Evolutionary conservation across 176 grass and related monocot genomes (phyloP), one percentile per base, ranked within the genome.

Genomic region (Oryza officinalis): DNA sequence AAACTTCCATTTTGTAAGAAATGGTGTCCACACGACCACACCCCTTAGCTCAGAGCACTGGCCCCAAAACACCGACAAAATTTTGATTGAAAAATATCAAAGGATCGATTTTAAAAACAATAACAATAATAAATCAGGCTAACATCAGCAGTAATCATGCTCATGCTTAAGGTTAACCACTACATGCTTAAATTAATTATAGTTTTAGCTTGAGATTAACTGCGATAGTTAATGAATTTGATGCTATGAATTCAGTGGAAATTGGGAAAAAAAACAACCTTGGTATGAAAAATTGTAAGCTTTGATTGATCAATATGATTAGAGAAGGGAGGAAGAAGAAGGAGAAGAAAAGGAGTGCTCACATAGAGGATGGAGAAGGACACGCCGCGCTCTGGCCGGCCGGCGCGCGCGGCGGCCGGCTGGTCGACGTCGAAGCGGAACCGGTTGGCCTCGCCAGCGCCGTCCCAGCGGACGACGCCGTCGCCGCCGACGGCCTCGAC

Each of bases 281-380:
- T 22, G 52, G 2, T 57, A 22, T 57, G 37, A 18, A n/a, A 57
- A 57, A n/a, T 9, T 3, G 18, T 8, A 57, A 57, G 20, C 1
- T 57, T 57, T 54, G 52, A 57, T 57, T 22, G 20, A 57, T 57
- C 52, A 57, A n/a, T 8, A 57, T 57, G 52, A 1, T 57, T 57
- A 1, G 57, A 61, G 57, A 60, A 60, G 54, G 22, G 22, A 54
- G 50, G 50, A 20, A 8, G 2, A 17, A 38, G 64, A 5, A 22
- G 64, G 8, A 25, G 28, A 1, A n/a, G n/a, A 22, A 10, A 11
- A 12, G 9, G 45, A 17, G 63, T 18, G 76, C 96, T 96, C 86
- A 99, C 97, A 41, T 86, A 90, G 69, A 99, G 87, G 73, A 99
- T 72, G 76, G 93, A 87, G 84, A 99, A 94, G 71, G 70, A 67